Conservation (phyloP, 495 filamentous ascomycete genomes). For the Penicillium roqueforti region DNA sequence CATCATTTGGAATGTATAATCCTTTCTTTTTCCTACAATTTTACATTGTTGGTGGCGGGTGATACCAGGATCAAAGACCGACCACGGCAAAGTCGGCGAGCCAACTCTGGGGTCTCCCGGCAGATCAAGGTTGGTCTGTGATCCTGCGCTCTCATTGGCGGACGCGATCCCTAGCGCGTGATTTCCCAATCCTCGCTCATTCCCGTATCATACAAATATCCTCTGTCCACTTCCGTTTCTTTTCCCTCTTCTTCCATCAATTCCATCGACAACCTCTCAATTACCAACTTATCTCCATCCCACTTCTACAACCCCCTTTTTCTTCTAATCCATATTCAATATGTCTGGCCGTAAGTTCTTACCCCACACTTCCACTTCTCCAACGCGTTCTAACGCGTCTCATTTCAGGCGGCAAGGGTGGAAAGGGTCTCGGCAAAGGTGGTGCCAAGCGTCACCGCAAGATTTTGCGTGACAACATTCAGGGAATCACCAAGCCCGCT, state of each 20-base stretch:
- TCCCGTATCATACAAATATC: constrained; percentile 46
- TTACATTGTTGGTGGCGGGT: constrained; percentile 20
- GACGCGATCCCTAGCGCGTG: constrained; percentile 38
- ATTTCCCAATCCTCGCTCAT: constrained; percentile 36
- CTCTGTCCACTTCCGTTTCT: constrained; percentile 29
- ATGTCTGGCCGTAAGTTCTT: constrained; percentile 68
- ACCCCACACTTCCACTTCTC: constrained; percentile 9
- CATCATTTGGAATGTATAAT: constrained; percentile 16
- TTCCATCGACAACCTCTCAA: constrained; percentile 43
- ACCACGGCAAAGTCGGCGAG: constrained; percentile 16
- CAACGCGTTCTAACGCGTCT: constrained; percentile 41
- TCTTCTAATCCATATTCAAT: constrained; percentile 38
- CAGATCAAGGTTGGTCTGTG: constrained; percentile 29
- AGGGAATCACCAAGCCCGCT: constrained; percentile 99
- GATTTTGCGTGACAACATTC: constrained; percentile 98
- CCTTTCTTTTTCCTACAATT: constrained; percentile 18
- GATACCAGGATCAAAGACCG: constrained; percentile 27
- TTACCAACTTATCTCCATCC: constrained; percentile 31
- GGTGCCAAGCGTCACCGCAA: constrained; percentile 87
- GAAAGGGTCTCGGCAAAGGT: constrained; percentile 99
- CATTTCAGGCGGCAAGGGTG: constrained; percentile 81
- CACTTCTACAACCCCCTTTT: constrained; percentile 33
- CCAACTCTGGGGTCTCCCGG: constrained; percentile 27
- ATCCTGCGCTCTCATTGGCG: constrained; percentile 42
- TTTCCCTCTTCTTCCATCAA: constrained; percentile 26